Conservation (phyloP, 2,329 filamentous ascomycete species). For the Fusarium annulatum region DNA sequence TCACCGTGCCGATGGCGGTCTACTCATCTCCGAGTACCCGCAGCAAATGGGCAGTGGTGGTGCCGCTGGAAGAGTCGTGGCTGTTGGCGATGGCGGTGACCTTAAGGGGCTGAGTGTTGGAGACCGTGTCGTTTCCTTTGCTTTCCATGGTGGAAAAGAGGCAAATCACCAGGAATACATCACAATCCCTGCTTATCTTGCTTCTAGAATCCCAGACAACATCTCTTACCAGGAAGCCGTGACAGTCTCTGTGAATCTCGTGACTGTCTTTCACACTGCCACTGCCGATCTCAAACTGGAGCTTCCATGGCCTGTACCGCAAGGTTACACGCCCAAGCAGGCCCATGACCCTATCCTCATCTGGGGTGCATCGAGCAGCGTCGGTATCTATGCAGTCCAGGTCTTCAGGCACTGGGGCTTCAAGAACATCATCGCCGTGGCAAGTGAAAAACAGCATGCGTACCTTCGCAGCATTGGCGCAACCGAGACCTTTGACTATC, state of each 20-base stretch:
- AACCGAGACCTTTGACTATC: constrained; percentile 60
- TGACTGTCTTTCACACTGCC: constrained; percentile 69
- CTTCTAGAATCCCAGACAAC: constrained; percentile 57
- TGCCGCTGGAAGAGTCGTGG: constrained; percentile 63
- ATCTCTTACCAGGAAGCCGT: constrained; percentile 59
- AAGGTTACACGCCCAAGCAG: constrained; percentile 50
- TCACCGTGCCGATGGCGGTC: constrained; percentile 69
- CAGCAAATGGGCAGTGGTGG: constrained; percentile 62
- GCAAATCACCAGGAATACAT: constrained; percentile 67
- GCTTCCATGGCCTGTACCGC: constrained; percentile 67
- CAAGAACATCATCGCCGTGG: constrained; percentile 59
- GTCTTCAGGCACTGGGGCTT: constrained; percentile 65
- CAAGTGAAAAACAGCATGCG: constrained; percentile 58
- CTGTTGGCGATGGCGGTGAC: constrained; percentile 56
- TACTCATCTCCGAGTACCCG: constrained; percentile 62
- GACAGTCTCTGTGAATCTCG: constrained; percentile 66
- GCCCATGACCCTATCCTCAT: constrained; percentile 57
- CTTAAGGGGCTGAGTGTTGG: constrained; percentile 59
- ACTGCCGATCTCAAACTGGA: constrained; percentile 61
- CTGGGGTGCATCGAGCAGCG: constrained; percentile 64
- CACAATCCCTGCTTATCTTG: constrained; percentile 62
- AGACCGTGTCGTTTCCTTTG: constrained; percentile 67
- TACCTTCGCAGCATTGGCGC: constrained; percentile 59
- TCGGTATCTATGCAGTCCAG: constrained; percentile 62
- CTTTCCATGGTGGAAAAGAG: constrained; percentile 58